phyloP scores from a whole-genome alignment of 169 alveolate genomes.

The Ichthyophthirius multifiliis region DNA sequence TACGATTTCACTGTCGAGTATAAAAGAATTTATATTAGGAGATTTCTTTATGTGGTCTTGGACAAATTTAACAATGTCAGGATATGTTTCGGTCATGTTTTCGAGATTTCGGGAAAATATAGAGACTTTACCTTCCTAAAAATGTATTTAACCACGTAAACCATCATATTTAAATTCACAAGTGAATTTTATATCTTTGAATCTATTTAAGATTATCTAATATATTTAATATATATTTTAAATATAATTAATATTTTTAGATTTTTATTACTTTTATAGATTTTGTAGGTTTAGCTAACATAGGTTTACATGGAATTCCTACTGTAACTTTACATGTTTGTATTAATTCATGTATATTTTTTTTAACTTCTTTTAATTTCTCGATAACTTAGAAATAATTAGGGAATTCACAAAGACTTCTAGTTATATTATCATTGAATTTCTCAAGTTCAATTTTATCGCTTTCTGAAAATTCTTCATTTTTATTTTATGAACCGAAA shows the following conservation, averaged over 20 bases:
- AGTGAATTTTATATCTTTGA: slow-evolving; percentile 92
- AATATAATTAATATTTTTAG: background rate
- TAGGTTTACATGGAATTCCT: slow-evolving; percentile 98
- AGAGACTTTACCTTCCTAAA: slow-evolving; percentile 47
- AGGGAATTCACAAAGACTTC: slow-evolving; percentile 92
- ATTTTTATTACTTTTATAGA: slow-evolving; percentile 72
- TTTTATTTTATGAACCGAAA: background rate
- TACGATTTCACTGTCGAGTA: slow-evolving; percentile 97
- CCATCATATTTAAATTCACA: slow-evolving; percentile 99
- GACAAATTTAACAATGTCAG: slow-evolving; percentile 85
- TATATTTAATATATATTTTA: background rate
- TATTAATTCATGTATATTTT: slow-evolving; percentile 62
- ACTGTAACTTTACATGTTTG: slow-evolving; percentile 92
- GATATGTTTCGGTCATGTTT: slow-evolving; percentile 90
- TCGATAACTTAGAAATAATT: slow-evolving; percentile 90
- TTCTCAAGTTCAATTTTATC: slow-evolving; percentile 59
- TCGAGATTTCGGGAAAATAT: slow-evolving; percentile 95
- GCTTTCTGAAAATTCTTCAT: slow-evolving; percentile 41
- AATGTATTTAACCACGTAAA: slow-evolving; percentile 95
- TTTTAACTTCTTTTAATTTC: slow-evolving; percentile 61
- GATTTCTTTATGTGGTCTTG: slow-evolving; percentile 53
- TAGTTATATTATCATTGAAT: slow-evolving; percentile 85
- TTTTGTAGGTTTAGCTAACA: slow-evolving; percentile 98
- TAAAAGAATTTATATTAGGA: slow-evolving; percentile 73
- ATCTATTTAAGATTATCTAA: slow-evolving; percentile 75